Conservation (phyloP, 805 yeast species). For the Kluyveromyces siamensis region DNA sequence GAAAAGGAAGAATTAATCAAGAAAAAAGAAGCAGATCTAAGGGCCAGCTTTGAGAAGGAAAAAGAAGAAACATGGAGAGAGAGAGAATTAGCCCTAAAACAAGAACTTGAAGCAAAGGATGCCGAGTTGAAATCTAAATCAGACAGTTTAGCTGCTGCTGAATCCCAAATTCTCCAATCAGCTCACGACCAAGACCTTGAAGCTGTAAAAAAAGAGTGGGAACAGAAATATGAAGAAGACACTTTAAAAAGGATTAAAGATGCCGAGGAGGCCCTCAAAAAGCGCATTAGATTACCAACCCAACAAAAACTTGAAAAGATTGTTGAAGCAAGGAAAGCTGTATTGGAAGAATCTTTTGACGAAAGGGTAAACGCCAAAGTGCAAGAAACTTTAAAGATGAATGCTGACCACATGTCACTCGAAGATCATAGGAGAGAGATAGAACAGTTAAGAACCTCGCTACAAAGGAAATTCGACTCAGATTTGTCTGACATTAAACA, state of each 20-base stretch:
- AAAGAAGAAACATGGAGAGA: conserved; percentile 8
- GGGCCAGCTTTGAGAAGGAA: conserved; percentile 19
- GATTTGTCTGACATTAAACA: conserved; percentile 12
- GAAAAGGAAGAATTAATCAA: conserved; percentile 16
- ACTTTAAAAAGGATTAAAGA: conserved; percentile 28
- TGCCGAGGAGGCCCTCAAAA: conserved; percentile 38
- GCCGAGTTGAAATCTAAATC: not conserved
- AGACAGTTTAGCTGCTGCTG: not conserved
- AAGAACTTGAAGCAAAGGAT: conserved; percentile 13
- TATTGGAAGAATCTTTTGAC: conserved; percentile 18
- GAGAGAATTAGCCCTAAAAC: conserved; percentile 15
- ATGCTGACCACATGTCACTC: conserved; percentile 1
- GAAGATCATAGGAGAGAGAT: conserved; percentile 11
- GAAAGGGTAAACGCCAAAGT: conserved; percentile 12
- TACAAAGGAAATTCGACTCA: conserved; percentile 13
- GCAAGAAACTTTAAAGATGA: conserved; percentile 4
- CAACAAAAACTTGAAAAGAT: conserved; percentile 53
- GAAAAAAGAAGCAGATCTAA: conserved; percentile 14
- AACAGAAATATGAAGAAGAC: conserved; percentile 28
- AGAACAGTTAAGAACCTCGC: conserved; percentile 16
- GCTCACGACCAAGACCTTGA: conserved; percentile 8
- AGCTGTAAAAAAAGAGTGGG: conserved; percentile 27
- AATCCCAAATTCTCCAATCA: conserved; percentile 9
- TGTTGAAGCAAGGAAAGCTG: conserved; percentile 33
- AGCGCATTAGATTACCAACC: conserved; percentile 37